phyloP scores from a whole-genome alignment of 495 filamentous ascomycete genomes.

The Annulohypoxylon stygium region DNA sequence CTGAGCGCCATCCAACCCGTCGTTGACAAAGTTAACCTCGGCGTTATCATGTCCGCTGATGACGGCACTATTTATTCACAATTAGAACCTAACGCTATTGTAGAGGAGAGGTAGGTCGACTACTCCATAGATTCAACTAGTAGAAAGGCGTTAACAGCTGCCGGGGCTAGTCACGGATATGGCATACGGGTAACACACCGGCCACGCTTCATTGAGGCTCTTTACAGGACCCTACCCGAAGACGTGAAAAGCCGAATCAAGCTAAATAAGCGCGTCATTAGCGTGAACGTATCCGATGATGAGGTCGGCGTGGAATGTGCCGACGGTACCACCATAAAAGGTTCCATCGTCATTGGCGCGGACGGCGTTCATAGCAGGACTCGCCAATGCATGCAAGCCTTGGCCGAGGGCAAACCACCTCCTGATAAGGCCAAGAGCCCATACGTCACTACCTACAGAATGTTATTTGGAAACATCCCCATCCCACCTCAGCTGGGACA shows the following conservation, averaged over 20 bases:
- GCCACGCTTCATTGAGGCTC: conserved; percentile 50
- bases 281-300: conserved; percentile 42
- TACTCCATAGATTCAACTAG: background rate
- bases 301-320: conserved; percentile 52
- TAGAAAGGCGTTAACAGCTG: conserved; percentile 7
- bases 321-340: conserved; percentile 58
- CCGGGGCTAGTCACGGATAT: conserved; percentile 52
- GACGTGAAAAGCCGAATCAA: conserved; percentile 50
- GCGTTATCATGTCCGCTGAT: conserved; percentile 46
- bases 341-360: conserved; percentile 65
- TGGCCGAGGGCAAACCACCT: conserved; percentile 46
- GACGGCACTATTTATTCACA: conserved; percentile 16
- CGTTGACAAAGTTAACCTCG: conserved; percentile 27
- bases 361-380: conserved; percentile 66
- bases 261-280: conserved; percentile 51
- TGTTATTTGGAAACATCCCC: conserved; percentile 47
- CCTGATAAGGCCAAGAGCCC: conserved; percentile 48
- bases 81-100: conserved; percentile 9
- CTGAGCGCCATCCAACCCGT: conserved; percentile 48
- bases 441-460: conserved; percentile 48
- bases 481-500: conserved; percentile 42
- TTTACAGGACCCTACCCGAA: conserved; percentile 55
- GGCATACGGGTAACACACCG: conserved; percentile 52
- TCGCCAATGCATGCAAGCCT: conserved; percentile 57
- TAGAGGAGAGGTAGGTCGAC: conserved; percentile 28